These are phyloP conservation scores for Daldinia caldariorum DNA, from an alignment of 495 filamentous ascomycete genomes.

Conservation along the genomic window DNA sequence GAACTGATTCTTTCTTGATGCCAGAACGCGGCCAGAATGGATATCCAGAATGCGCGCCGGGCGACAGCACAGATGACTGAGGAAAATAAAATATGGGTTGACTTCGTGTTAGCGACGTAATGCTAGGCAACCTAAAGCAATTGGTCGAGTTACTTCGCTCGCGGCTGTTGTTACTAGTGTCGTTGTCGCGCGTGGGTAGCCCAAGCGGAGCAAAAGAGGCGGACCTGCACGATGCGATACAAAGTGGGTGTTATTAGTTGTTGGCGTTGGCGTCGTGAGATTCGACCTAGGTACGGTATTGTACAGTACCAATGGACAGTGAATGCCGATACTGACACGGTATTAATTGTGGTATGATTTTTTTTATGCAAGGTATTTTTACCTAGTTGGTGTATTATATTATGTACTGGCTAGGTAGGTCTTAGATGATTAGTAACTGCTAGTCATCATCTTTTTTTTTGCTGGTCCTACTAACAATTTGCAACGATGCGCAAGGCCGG, in stretches of 20 bases:
- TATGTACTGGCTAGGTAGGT: slow-evolving; percentile 29
- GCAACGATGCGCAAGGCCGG: slow-evolving; percentile 33
- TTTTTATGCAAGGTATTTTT: slow-evolving; percentile 17
- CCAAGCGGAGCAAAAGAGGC: slow-evolving; percentile 19
- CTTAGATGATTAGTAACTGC: slow-evolving; percentile 16
- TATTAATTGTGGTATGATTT: slow-evolving; percentile 20
- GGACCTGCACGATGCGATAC: slow-evolving; percentile 44
- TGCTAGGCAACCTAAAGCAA: slow-evolving; percentile 21
- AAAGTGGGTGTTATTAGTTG: slow-evolving; percentile 29
- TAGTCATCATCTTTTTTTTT: slow-evolving; percentile 16
- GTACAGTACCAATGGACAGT: slow-evolving; percentile 5
- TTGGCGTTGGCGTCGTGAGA: slow-evolving; percentile 35
- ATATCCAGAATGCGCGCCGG: not conserved
- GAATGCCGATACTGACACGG: slow-evolving; percentile 10
- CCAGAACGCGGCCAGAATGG: slow-evolving; percentile 10
- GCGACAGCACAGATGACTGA: not conserved
- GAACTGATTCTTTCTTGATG: not conserved
- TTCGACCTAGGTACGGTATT: slow-evolving; percentile 25
- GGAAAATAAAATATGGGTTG: not conserved
- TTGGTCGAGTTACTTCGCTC: slow-evolving; percentile 21
- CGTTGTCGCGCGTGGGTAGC: slow-evolving; percentile 27
- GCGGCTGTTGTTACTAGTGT: slow-evolving; percentile 12
- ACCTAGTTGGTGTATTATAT: slow-evolving; percentile 19
- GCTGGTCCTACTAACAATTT: slow-evolving; percentile 16
- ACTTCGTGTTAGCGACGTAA: not conserved